Base-by-base conservation (phyloP, 2,329 filamentous ascomycete genomes). In the Fusarium buxicola region DNA sequence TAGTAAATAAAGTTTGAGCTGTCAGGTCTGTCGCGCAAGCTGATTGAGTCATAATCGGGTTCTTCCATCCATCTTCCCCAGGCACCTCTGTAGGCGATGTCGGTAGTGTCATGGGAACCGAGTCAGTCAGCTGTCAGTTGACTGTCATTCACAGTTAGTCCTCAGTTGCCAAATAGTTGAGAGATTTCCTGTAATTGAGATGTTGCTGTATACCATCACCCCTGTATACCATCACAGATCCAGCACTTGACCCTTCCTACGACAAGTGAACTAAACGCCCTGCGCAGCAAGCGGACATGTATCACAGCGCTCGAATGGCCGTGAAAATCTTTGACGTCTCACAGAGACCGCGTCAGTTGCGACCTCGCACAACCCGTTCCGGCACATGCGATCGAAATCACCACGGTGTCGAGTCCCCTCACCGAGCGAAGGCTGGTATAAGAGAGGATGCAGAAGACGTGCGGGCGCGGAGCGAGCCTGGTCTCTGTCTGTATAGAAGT, bases 331-430 rank as follows among this genome's bases (percentile, higher is more conserved):
- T 57, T 39, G 36, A 46, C 31, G 62, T 69, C 61, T 52, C 56
- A 69, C 64, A 52, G 40, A 56, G 46, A 48, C 55, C 53, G 41
- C 41, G 39, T 53, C 52, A 55, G 48, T 59, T 52, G 39, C 41
- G 35, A 53, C 47, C 59, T 63, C 39, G 54, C 43, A 55, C 58
- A 63, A 53, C 46, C 30, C 35, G 34, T 41, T 50, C 38, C 60
- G 50, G 54, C 65, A 60, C 48, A 50, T 66, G 50, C 51, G 60
- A 60, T 45, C 34, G 50, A 54, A 66, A 55, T 61, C 64, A 68
- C 64, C 47, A 38, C 41, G 36, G 15, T 50, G 16, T 51, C 30
- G 27, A 44, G 41, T 25, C 36, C 49, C 30, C 27, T 60, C 50
- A 50, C 39, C 39, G 30, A 52, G 21, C 24, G 35, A 57, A 34